Evolutionary conservation across 768 basidiomycete genomes (phyloP), one percentile per base, ranked within the genome.

Genomic region (Phanerodontia chrysosporium): DNA sequence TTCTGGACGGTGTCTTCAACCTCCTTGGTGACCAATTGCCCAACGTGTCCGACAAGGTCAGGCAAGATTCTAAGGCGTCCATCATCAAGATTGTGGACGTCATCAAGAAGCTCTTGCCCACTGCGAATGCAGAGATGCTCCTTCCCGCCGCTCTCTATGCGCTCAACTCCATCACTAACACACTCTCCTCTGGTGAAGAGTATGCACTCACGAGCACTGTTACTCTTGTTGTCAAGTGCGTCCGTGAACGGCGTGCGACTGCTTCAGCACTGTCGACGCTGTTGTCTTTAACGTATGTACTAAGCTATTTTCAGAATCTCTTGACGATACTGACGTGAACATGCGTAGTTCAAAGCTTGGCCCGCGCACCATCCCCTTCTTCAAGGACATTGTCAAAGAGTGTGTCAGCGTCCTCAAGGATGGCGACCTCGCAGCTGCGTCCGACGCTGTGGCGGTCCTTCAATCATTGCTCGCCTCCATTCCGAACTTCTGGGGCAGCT

Each of bases 301-400:
- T 25, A 16, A 13, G 32, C 32, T 45, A 16, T 24, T 22, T 25
- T 16, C 25, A 1, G 54, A 2, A 28, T 24, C 1, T 16, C 45
- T 7, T 55, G 6, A 29, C 16, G 29, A 9, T 59, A 44, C 25
- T 60, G 39, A 42, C 49, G 18, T 42, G 4, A 49, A 16, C 10
- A n/a, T 60, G 16, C 45, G 16, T 65, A 96, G 93, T 21, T 70
- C 78, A 21, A 85, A 87, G 48, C 81, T 98, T 22, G 93, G 92
- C 0, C 92, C 95, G 12, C 86, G 96, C 0, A 79, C 94, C 51
- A 93, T 99, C 51, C 93, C 96, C 4, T 80, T 84, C 72, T 87
- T 97, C 73, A 83, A 83, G 54, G 79, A 84, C 14, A 82, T 95
- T 48, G 80, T 90, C 16, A 72, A 83, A 4, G 78, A 85, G 55